Conservation (phyloP, 2,329 filamentous ascomycete genomes). For the Knoxdaviesia capensis region DNA sequence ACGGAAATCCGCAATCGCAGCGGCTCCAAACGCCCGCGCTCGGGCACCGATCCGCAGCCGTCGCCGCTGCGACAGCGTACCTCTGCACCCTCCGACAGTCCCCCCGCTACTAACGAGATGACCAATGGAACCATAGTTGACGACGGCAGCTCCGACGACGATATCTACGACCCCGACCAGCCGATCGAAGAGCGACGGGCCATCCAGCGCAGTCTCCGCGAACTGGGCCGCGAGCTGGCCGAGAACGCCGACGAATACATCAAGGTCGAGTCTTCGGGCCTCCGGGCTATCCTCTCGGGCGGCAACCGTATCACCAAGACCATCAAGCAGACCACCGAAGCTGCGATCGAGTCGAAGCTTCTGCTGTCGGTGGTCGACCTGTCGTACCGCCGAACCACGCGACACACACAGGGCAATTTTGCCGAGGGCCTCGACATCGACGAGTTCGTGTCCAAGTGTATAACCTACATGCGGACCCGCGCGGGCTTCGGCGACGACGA, state of each 20-base stretch:
- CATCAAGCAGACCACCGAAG: slow-evolving; percentile 77
- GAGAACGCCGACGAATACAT: slow-evolving; percentile 59
- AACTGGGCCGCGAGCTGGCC: slow-evolving; percentile 35
- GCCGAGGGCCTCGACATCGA: slow-evolving; percentile 70
- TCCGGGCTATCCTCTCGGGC: slow-evolving; percentile 44
- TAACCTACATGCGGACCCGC: slow-evolving; percentile 63
- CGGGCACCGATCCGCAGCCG: too few species aligned
- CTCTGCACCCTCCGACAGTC: too few species aligned
- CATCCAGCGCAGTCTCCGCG: slow-evolving; percentile 49
- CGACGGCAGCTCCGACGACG: slow-evolving; percentile 8
- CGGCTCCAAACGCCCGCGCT: slow-evolving; percentile 6
- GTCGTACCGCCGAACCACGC: slow-evolving; percentile 56
- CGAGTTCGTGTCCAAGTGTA: slow-evolving; percentile 79
- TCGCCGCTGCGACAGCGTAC: too few species aligned
- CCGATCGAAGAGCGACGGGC: slow-evolving; percentile 50
- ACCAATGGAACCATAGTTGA: background rate
- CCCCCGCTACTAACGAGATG: too few species aligned
- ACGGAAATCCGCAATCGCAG: too few species aligned
- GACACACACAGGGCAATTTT: slow-evolving; percentile 51
- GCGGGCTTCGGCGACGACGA: slow-evolving; percentile 30
- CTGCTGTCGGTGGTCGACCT: slow-evolving; percentile 66
- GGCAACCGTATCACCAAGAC: slow-evolving; percentile 45
- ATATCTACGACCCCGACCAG: slow-evolving; percentile 67
- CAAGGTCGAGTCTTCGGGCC: slow-evolving; percentile 39
- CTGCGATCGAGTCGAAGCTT: slow-evolving; percentile 73